phyloP scores from a whole-genome alignment of 2,329 filamentous ascomycete genomes.

The Phialophora expanda region DNA sequence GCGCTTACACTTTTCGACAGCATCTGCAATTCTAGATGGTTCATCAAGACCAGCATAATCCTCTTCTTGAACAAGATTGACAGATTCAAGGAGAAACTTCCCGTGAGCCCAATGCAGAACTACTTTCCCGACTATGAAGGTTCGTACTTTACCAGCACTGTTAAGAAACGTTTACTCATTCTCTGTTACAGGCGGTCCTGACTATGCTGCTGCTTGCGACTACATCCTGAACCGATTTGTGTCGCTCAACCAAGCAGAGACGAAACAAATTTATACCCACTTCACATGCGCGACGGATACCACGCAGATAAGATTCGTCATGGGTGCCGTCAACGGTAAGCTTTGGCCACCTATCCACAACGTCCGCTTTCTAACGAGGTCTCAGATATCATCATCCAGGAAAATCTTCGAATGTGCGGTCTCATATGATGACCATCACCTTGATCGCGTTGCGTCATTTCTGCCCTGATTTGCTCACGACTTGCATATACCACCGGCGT shows the following conservation, averaged over 20 bases:
- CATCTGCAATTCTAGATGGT: constrained; percentile 75
- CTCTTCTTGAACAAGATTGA: constrained; percentile 78
- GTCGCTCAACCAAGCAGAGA: constrained; percentile 97
- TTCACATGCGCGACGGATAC: constrained; percentile 99
- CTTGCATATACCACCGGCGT: constrained; percentile 36
- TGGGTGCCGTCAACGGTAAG: constrained; percentile 98
- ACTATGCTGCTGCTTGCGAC: constrained; percentile 94
- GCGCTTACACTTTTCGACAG: constrained; percentile 73
- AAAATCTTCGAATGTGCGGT: constrained; percentile 96
- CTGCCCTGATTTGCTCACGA: constrained; percentile 30
- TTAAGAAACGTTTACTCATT: constrained; percentile 27
- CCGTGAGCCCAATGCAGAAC: constrained; percentile 75
- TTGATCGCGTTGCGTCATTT: constrained; percentile 23
- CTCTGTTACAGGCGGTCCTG: constrained; percentile 71
- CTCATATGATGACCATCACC: constrained; percentile 69
- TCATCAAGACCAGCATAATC: constrained; percentile 74
- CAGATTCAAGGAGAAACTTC: constrained; percentile 75
- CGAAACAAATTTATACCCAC: constrained; percentile 99
- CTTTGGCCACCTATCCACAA: constrained; percentile 22
- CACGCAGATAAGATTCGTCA: constrained; percentile 98
- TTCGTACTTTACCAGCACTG: constrained; percentile 36
- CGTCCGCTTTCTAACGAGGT: constrained; percentile 51
- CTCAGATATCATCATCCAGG: constrained; percentile 98
- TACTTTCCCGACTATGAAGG: constrained; percentile 80
- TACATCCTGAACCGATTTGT: constrained; percentile 99